These are phyloP conservation scores for Cetradonia linearis DNA, from an alignment of 495 filamentous ascomycete species.

Conservation along the genomic window DNA sequence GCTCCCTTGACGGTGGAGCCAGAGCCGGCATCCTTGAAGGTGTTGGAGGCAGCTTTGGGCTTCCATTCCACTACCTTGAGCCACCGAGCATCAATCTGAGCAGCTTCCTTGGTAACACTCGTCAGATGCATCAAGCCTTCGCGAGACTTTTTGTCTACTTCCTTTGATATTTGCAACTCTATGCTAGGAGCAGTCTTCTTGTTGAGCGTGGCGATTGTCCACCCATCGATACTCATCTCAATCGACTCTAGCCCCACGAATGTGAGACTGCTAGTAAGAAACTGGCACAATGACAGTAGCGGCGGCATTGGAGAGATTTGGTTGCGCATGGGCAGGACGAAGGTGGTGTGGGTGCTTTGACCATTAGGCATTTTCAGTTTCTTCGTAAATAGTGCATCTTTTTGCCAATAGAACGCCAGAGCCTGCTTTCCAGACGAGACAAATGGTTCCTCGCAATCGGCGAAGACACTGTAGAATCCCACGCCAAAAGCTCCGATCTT, in stretches of 20 bases:
- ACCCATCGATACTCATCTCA: slow-evolving; percentile 84
- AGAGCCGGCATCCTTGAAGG: slow-evolving; percentile 32
- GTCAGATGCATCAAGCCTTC: slow-evolving; percentile 77
- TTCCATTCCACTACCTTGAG: slow-evolving; percentile 85
- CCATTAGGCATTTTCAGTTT: slow-evolving; percentile 56
- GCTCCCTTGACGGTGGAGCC: slow-evolving; percentile 16
- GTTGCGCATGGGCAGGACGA: slow-evolving; percentile 87
- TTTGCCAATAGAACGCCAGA: slow-evolving; percentile 99
- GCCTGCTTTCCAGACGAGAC: slow-evolving; percentile 81
- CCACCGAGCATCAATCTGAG: slow-evolving; percentile 85
- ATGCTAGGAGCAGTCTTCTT: slow-evolving; percentile 76
- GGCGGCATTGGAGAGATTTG: slow-evolving; percentile 73
- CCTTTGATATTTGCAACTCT: slow-evolving; percentile 61
- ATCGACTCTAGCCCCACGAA: slow-evolving; percentile 84
- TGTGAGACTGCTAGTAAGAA: slow-evolving; percentile 87
- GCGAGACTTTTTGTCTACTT: slow-evolving; percentile 69
- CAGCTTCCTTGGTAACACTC: slow-evolving; percentile 62
- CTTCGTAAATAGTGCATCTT: slow-evolving; percentile 84
- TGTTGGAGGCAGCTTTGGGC: slow-evolving; percentile 38
- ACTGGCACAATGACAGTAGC: slow-evolving; percentile 75
- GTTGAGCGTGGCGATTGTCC: slow-evolving; percentile 59
- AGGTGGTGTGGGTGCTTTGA: slow-evolving; percentile 66
- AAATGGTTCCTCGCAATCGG: slow-evolving; percentile 95
- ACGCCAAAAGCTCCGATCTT: slow-evolving; percentile 99
- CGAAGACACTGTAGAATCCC: slow-evolving; percentile 97